These are phyloP conservation scores for Clarireedia hainanense DNA, from an alignment of 2,329 filamentous ascomycete species.

Conservation along the genomic window DNA sequence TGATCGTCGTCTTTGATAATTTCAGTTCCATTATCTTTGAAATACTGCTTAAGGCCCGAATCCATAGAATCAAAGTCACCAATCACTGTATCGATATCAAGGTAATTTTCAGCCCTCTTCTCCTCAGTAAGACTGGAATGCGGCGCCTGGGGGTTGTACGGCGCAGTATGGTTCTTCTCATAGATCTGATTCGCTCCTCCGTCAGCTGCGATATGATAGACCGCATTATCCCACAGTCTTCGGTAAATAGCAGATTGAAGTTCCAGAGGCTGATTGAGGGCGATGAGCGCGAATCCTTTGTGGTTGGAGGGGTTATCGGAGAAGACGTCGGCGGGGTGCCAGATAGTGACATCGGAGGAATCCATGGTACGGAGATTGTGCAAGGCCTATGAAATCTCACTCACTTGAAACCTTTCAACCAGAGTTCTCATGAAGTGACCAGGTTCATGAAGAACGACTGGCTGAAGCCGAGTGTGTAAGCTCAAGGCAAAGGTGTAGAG, in stretches of 20 bases:
- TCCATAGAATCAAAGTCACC: conserved; percentile 85
- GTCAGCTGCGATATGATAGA: conserved; percentile 72
- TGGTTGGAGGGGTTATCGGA: conserved; percentile 15
- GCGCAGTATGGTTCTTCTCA: conserved; percentile 25
- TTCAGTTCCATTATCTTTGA: conserved; percentile 39
- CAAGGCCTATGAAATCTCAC: background rate
- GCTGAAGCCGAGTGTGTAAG: background rate
- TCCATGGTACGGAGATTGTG: background rate
- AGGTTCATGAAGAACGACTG: no score
- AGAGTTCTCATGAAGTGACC: background rate
- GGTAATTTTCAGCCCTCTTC: conserved; percentile 20
- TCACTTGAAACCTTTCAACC: background rate
- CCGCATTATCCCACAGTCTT: conserved; percentile 35
- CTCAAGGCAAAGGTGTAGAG: background rate
- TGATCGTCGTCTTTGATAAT: conserved; percentile 72
- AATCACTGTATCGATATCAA: conserved; percentile 54
- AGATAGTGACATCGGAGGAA: conserved; percentile 17
- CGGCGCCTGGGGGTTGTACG: background rate
- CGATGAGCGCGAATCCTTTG: conserved; percentile 41
- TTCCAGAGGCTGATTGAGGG: conserved; percentile 55
- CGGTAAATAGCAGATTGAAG: conserved; percentile 31
- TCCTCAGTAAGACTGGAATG: background rate
- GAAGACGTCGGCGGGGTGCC: conserved; percentile 32
- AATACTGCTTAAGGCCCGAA: conserved; percentile 47
- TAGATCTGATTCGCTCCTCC: conserved; percentile 78